Evolutionary conservation across 371 early-diverging fungal species (phyloP).

Genomic region (Fennellomyces sp.): DNA sequence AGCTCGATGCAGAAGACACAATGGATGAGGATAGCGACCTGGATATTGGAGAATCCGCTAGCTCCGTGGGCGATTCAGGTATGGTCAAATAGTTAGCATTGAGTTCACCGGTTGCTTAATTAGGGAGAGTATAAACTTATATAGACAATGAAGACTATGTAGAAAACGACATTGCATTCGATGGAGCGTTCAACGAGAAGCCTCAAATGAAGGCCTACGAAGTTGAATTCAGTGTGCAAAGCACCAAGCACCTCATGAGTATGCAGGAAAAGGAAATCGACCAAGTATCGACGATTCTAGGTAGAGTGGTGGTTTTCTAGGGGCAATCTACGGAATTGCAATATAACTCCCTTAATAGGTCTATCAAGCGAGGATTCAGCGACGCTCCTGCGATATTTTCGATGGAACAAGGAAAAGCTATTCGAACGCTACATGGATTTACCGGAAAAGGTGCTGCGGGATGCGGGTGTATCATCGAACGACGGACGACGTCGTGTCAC

Average conservation of each 20-base stretch:
- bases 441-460: conserved; percentile 64
- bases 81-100: neutral
- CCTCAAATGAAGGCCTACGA: conserved; percentile 41
- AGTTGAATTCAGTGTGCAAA: conserved; percentile 42
- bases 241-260: conserved; percentile 19
- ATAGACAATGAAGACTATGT: conserved; percentile 33
- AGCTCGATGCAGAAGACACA: conserved; percentile 24
- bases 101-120: neutral
- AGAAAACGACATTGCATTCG: conserved; percentile 36
- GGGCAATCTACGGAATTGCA: neutral
- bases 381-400: conserved; percentile 77
- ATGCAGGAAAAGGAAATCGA: conserved; percentile 46
- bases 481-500: conserved; percentile 27
- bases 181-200: conserved; percentile 35
- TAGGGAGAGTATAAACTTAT: neutral
- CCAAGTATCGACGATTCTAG: conserved; percentile 47
- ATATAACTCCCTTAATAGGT: conserved; percentile 39
- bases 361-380: conserved; percentile 61
- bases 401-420: conserved; percentile 93
- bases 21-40: conserved; percentile 25
- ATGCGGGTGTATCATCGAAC: conserved; percentile 71
- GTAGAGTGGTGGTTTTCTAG: conserved; percentile 22
- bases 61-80: conserved; percentile 34
- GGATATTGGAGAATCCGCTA: conserved; percentile 33
- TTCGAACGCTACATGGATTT: conserved; percentile 89